A percentile compares a stretch with the other conserved stretches of the same genome.
phyloP scores from a whole-genome alignment of 1,139 yeast species.

The Hansenula lynferdii region DNA sequence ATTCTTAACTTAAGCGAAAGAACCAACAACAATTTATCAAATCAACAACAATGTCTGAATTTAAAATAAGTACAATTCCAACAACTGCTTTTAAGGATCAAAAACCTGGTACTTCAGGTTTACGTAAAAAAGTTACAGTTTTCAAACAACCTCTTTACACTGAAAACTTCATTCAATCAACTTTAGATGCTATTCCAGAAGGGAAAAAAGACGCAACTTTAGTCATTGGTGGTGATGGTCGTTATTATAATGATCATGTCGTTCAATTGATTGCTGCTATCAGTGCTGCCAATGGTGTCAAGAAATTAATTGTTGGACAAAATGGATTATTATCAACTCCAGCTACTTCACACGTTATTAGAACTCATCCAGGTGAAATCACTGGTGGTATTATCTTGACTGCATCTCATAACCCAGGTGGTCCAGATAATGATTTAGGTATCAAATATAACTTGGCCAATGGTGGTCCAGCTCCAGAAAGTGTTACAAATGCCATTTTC shows the following conservation, averaged over 20 bases:
- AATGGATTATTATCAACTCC: constrained; percentile 90
- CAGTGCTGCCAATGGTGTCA: constrained; percentile 89
- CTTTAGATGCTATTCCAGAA: constrained; percentile 85
- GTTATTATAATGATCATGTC: constrained; percentile 81
- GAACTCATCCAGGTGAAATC: constrained; percentile 53
- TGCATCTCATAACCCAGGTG: constrained; percentile 99
- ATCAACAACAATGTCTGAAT: constrained; percentile 8
- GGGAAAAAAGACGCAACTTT: constrained; percentile 70
- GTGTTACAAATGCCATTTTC: constrained; percentile 83
- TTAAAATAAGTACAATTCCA: constrained; percentile 9
- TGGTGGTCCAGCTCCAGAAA: constrained; percentile 99
- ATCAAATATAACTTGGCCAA: constrained; percentile 92
- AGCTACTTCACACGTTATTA: constrained; percentile 89
- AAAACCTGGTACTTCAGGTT: constrained; percentile 97
- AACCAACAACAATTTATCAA: no score
- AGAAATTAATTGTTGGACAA: constrained; percentile 81
- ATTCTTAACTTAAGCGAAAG: neutral
- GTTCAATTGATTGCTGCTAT: constrained; percentile 78
- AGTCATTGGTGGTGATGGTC: constrained; percentile 97
- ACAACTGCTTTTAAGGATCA: constrained; percentile 88
- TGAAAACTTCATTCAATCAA: constrained; percentile 90
- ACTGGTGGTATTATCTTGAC: constrained; percentile 97
- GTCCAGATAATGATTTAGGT: constrained; percentile 88
- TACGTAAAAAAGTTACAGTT: constrained; percentile 84
- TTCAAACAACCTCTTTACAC: constrained; percentile 81